Evolutionary conservation across 306 rosid genomes (phyloP).

Genomic region (Lathyrus sativus): DNA sequence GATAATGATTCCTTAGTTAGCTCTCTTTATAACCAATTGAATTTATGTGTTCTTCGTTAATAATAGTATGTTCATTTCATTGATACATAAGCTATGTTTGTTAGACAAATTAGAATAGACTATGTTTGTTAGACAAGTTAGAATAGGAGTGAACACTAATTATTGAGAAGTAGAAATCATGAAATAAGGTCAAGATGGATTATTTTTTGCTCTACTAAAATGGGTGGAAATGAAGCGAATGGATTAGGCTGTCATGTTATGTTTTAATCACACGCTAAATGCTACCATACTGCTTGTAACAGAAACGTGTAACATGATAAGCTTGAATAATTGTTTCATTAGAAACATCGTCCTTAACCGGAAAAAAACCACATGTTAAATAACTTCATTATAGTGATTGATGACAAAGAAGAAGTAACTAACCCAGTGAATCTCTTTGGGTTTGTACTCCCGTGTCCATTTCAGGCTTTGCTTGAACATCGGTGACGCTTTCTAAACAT

Average conservation of each 20-base stretch:
- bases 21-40: conserved; percentile 7
- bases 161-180: not conserved
- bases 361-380: conserved; percentile 30
- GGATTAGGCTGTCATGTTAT: not conserved
- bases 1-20: conserved; percentile 56
- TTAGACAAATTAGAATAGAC: not conserved
- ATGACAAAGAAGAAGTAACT: conserved; percentile 2
- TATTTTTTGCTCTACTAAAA: not conserved
- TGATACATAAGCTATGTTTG: not conserved
- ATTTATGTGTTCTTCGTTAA: conserved; percentile 12
- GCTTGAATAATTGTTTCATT: conserved; percentile 67
- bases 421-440: conserved; percentile 89
- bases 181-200: not conserved
- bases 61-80: conserved; percentile 10
- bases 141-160: not conserved
- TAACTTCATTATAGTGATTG: conserved; percentile 1
- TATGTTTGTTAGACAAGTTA: no score
- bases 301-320: no score
- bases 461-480: conserved; percentile 78
- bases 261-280: not conserved
- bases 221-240: not conserved
- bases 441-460: conserved; percentile 83
- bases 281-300: not conserved
- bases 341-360: conserved; percentile 74
- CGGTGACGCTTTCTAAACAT: conserved; percentile 81